Conservation (phyloP, 176 grass and related monocot species). For the Raddia distichophylla region DNA sequence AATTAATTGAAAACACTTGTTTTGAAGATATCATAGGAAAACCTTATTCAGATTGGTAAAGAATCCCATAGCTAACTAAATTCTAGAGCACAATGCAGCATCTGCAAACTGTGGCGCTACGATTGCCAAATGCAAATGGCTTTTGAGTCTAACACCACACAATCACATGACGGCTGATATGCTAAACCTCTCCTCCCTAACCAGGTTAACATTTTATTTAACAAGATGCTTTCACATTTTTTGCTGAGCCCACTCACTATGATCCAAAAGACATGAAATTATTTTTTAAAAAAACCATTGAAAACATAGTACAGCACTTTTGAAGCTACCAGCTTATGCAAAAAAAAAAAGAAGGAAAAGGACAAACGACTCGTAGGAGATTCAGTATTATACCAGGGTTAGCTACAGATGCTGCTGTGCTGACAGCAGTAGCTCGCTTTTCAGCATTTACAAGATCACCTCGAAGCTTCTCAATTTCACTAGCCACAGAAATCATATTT, state of each 20-base stretch:
- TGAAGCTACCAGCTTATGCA: slow-evolving; percentile 4
- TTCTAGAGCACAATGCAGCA: background rate
- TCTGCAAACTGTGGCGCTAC: background rate
- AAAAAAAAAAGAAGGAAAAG: background rate
- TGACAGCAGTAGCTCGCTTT: slow-evolving; percentile 51
- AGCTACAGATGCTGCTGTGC: slow-evolving; percentile 52
- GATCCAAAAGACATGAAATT: background rate
- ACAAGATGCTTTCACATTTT: background rate
- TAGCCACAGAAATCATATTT: slow-evolving; percentile 70
- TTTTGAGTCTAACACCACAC: slow-evolving; percentile 6
- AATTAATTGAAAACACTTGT: background rate
- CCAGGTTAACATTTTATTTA: slow-evolving; percentile 13
- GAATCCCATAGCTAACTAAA: background rate
- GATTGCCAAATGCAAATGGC: slow-evolving; percentile 25
- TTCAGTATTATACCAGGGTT: slow-evolving; percentile 66
- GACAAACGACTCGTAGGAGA: slow-evolving; percentile 4
- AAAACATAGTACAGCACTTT: background rate
- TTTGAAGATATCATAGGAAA: slow-evolving; percentile 1
- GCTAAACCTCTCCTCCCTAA: slow-evolving; percentile 16
- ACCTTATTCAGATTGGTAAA: background rate
- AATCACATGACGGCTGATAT: slow-evolving; percentile 17
- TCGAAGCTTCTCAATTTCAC: slow-evolving; percentile 85
- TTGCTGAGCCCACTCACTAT: background rate
- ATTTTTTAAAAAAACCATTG: background rate
- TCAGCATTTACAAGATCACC: slow-evolving; percentile 76